Base-by-base conservation (phyloP, 495 filamentous ascomycete species). In the Xylaria palmicola region DNA sequence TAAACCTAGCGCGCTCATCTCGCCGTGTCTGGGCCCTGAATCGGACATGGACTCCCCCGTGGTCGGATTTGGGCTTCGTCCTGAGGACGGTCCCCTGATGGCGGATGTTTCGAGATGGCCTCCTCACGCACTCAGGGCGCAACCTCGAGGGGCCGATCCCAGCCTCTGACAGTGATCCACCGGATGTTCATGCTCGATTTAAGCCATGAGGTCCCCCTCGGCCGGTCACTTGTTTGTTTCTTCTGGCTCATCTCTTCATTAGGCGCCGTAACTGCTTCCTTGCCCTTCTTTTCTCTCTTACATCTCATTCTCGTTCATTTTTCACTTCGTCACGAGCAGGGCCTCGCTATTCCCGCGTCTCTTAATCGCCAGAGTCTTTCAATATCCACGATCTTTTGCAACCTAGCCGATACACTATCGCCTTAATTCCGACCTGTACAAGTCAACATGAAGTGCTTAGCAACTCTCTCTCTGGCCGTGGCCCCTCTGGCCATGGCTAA, bases 251-350 rank as follows among this genome's bases (percentile, higher is more conserved):
- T 71, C 68, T 73, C 63, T 68, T 70, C 67, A 71, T 62, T 62
- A 68, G 63, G 67, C 64, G 62, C 66, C 63, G 67, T 40, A 29
- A 62, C 65, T 55, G 56, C 62, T 62, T 68, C 70, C 62, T 70
- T 65, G 70, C 55, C 74, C 60, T 71, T 62, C 44, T 56, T 51
- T 48, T 61, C 43, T 62, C 49, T 61, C 62, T 59, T 62, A 62
- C 59, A 48, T 50, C 41, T 34, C 64, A 54, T 67, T 74, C 66
- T 55, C n/a, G n/a, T n/a, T n/a, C n/a, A n/a, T n/a, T n/a, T 67
- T 65, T 71, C 71, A 64, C 70, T 77, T 77, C 70, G 68, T 74
- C 66, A 75, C 81, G 81, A 83, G 81, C 81, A 82, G 81, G 81
- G 76, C 72, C 81, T 83, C 81, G 79, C 77, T 73, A 45, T 69